Percentiles rank a stretch among this genome's conserved stretches.
These are phyloP conservation scores for Tolypocladium paradoxum DNA, from an alignment of 2,329 filamentous ascomycete species.

Conservation along the genomic window DNA sequence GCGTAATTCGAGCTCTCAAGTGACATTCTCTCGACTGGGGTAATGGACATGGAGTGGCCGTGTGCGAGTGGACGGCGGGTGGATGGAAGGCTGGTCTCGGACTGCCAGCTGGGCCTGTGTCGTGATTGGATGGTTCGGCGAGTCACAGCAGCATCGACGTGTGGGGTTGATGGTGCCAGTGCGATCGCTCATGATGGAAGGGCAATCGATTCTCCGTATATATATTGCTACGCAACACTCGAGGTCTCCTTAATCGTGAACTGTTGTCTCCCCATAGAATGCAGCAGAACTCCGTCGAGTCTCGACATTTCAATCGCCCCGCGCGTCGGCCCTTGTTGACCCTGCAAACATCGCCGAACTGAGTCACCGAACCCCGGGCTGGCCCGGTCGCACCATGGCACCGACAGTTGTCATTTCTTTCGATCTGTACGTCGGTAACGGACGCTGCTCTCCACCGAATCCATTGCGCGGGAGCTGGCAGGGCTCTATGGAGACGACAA, in stretches of 20 bases:
- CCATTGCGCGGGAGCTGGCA: constrained; percentile 50
- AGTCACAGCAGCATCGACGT: neutral
- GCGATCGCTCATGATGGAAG: neutral
- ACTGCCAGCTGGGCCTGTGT: neutral
- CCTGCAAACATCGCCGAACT: neutral
- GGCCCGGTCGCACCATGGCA: constrained; percentile 7
- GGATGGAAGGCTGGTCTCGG: neutral
- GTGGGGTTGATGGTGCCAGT: neutral
- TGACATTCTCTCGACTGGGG: neutral
- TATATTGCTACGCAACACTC: neutral
- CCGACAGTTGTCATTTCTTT: constrained; percentile 48
- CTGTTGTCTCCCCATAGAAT: neutral
- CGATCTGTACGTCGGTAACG: constrained; percentile 69
- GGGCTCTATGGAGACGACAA: constrained; percentile 46
- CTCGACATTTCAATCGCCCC: too few relatives aligned
- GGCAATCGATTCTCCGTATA: neutral
- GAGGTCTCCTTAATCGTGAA: neutral
- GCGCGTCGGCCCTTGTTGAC: neutral
- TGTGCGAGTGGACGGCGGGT: neutral
- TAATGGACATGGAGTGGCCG: too few relatives aligned
- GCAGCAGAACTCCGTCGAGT: neutral
- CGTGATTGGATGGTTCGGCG: neutral
- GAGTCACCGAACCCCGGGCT: neutral
- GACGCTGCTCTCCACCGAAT: constrained; percentile 61
- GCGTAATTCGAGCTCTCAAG: constrained; percentile 28